Evolutionary conservation across 768 basidiomycete genomes (phyloP), one percentile per base, ranked within the genome.

Genomic region (Lentinus tigrinus): DNA sequence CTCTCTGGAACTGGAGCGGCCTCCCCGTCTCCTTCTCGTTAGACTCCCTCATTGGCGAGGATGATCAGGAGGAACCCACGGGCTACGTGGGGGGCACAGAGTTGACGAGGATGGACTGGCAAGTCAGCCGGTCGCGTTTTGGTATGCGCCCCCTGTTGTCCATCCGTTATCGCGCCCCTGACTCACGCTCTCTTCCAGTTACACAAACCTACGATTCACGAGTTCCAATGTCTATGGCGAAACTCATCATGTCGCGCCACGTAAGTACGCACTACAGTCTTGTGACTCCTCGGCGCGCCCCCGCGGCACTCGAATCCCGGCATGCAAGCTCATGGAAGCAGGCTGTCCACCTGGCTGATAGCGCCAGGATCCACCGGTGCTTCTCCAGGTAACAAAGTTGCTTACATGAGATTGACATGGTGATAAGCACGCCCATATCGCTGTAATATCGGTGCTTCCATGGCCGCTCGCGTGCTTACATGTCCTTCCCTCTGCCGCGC

Each of bases 221-320:
- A 57, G 63, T 57, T 43, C 69, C 69, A 59, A 59, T 69, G 56
- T 70, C 69, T 24, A 70, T 70, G 69, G 69, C 69, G 9, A 70
- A 70, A 56, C 62, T 70, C 51, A 69, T 70, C 59, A 70, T 70
- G 69, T 65, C 66, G 40, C 63, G 69, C 63, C 69, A 70, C 59
- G 69, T 70, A 57, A 54, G 67, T 67, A 47, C 39, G 53, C 50
- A 58, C 44, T 52, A 17, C 24, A 10, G 40, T 51, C 56, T 44
- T 42, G 60, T 60, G 63, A 57, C 56, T 31, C 19, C 11, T 8
- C 21, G 6, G 21, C 43, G 8, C 54, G 28, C 48, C 46, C 34
- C 34, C 38, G 36, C 54, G 59, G 54, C 14, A n/a, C n/a, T n/a
- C 27, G n/a, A 59, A 54, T 16, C 37, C 17, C 58, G 52, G 58